These are phyloP conservation scores for Pseudocercospora pini-densiflorae DNA, from an alignment of 2,329 filamentous ascomycete genomes.

Conservation along the genomic window DNA sequence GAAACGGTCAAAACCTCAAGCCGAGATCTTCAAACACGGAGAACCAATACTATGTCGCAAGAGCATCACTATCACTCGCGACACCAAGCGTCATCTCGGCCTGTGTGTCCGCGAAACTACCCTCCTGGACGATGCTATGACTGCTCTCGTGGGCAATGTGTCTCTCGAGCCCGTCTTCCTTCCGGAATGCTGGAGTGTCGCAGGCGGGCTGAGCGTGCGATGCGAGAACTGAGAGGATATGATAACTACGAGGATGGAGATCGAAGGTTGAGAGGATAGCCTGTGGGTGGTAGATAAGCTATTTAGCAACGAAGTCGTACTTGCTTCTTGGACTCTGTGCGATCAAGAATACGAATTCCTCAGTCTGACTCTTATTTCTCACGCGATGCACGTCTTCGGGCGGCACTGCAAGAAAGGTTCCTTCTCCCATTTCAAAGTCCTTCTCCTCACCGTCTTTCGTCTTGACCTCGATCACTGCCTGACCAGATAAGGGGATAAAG, in stretches of 20 bases:
- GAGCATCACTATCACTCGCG: not conserved
- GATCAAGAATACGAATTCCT: conserved; percentile 24
- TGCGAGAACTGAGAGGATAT: too few species aligned
- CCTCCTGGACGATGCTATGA: not conserved
- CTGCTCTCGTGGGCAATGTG: not conserved
- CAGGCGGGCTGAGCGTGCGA: too few species aligned
- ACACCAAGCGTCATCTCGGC: not conserved
- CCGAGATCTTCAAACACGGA: not conserved
- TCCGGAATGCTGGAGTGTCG: too few species aligned
- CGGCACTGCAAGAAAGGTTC: conserved; percentile 19
- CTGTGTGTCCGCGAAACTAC: not conserved
- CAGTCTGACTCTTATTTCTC: conserved; percentile 16
- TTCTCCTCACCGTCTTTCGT: conserved; percentile 24
- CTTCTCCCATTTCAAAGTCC: conserved; percentile 21
- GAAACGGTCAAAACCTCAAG: not conserved
- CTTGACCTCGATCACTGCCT: conserved; percentile 19
- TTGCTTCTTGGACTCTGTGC: conserved; percentile 21
- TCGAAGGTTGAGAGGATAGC: too few species aligned
- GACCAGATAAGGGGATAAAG: conserved; percentile 14
- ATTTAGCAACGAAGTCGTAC: conserved; percentile 21
- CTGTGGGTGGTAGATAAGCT: not conserved
- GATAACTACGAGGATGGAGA: too few species aligned
- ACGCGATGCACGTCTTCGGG: conserved; percentile 25
- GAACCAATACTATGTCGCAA: not conserved
- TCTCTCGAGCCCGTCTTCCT: not conserved